Conservation (phyloP, 2,329 filamentous ascomycete species). For the Penicillium frequentans region DNA sequence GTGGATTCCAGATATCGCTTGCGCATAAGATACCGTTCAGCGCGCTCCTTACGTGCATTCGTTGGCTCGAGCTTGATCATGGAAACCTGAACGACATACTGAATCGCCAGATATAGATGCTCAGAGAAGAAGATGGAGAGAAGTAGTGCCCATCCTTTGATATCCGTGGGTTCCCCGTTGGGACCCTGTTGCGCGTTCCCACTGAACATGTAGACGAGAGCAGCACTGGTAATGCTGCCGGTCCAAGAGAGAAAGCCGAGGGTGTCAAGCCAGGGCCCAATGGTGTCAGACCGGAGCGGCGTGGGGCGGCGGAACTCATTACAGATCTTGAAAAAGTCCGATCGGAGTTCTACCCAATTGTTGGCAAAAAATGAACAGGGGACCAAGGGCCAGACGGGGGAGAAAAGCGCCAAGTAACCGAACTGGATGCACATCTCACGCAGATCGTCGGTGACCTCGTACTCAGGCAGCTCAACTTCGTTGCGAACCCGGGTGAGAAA, state of each 20-base stretch:
- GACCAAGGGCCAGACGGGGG: constrained; percentile 89
- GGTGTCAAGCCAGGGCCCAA: constrained; percentile 90
- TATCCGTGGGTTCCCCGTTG: constrained; percentile 52
- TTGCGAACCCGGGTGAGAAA: constrained; percentile 82
- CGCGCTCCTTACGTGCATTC: constrained; percentile 79
- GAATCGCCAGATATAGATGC: constrained; percentile 80
- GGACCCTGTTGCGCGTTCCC: constrained; percentile 55
- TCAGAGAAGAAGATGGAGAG: constrained; percentile 82
- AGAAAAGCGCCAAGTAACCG: constrained; percentile 90
- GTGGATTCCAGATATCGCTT: constrained; percentile 69
- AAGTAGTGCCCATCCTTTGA: constrained; percentile 78
- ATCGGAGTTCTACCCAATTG: constrained; percentile 93
- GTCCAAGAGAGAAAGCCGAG: constrained; percentile 91
- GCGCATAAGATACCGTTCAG: constrained; percentile 76
- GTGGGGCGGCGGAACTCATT: constrained; percentile 85
- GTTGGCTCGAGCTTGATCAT: constrained; percentile 82
- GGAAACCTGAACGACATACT: constrained; percentile 69
- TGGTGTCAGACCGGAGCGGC: constrained; percentile 87
- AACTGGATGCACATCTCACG: constrained; percentile 92
- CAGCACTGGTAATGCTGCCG: constrained; percentile 83
- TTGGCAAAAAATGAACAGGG: constrained; percentile 88
- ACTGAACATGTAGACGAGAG: constrained; percentile 86
- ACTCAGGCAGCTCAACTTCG: constrained; percentile 80
- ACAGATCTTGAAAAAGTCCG: constrained; percentile 94
- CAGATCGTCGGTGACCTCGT: constrained; percentile 88